phyloP scores from a whole-genome alignment of 345 rosid species.

The Trapa bicornis region DNA sequence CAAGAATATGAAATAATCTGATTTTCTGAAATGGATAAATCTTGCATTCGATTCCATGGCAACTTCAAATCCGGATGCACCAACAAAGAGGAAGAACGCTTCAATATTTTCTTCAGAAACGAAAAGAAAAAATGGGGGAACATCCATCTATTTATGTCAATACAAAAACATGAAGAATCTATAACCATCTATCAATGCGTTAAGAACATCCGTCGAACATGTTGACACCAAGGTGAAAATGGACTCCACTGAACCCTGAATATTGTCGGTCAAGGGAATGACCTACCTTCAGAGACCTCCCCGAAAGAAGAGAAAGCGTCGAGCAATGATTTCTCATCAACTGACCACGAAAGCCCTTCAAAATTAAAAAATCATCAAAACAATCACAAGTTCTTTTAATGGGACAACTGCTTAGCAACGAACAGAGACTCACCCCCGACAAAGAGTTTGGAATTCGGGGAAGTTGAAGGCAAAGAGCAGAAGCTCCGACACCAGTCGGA shows the following conservation, averaged over 20 bases:
- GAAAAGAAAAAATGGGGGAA: too few relatives aligned
- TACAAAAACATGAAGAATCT: neutral
- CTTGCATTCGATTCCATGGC: neutral
- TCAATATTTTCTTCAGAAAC: too few relatives aligned
- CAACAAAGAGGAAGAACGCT: too few relatives aligned
- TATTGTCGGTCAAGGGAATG: neutral
- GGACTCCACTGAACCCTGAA: neutral
- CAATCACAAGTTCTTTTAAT: neutral
- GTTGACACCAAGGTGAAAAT: neutral
- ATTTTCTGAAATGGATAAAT: too few relatives aligned
- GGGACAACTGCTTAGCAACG: neutral
- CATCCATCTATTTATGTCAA: neutral
- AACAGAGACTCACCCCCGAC: conserved; percentile 36
- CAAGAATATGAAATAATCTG: too few relatives aligned
- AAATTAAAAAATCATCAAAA: neutral
- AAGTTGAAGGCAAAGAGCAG: conserved; percentile 12
- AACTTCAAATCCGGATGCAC: too few relatives aligned
- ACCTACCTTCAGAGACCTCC: conserved; percentile 45
- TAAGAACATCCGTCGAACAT: conserved; percentile 5
- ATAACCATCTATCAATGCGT: neutral
- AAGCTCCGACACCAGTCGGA: conserved; percentile 9
- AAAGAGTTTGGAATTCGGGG: conserved; percentile 47
- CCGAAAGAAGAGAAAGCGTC: conserved; percentile 77
- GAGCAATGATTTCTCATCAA: conserved; percentile 63
- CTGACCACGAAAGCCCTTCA: conserved; percentile 69